Evolutionary conservation across 768 basidiomycete species (phyloP).

Genomic region (Lactarius pseudohatsudake): DNA sequence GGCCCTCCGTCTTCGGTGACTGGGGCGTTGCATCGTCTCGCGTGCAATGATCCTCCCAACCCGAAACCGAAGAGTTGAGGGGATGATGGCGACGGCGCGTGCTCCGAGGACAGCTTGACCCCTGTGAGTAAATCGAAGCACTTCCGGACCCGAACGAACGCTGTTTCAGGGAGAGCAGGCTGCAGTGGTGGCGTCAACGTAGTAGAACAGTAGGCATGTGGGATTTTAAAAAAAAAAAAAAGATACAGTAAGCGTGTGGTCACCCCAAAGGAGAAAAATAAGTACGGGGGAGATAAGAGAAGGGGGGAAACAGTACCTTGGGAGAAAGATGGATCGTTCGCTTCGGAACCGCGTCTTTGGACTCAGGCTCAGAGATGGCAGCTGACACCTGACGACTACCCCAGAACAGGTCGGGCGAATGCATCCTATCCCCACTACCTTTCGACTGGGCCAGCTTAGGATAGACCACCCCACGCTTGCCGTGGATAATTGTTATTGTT

Average conservation of each 20-base stretch:
- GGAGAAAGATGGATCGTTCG: not conserved
- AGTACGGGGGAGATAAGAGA: not conserved
- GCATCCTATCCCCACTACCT: constrained; percentile 36
- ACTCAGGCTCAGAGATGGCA: constrained; percentile 21
- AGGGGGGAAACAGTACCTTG: constrained; percentile 8
- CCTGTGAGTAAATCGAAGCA: constrained; percentile 4
- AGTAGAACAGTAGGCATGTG: not conserved
- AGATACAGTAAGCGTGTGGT: not conserved
- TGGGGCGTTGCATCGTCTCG: not conserved
- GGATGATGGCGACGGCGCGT: not conserved
- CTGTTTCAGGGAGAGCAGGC: not conserved
- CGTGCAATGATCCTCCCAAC: constrained; percentile 1
- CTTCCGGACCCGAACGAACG: not conserved
- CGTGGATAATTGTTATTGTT: constrained; percentile 6
- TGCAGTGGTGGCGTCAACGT: not conserved
- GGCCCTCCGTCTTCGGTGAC: not conserved
- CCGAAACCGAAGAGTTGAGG: constrained; percentile 3
- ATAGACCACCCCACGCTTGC: constrained; percentile 37
- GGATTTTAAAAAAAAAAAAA: too few relatives aligned
- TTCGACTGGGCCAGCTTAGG: constrained; percentile 45
- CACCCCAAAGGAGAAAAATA: not conserved
- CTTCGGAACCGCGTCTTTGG: constrained; percentile 12
- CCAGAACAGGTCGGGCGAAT: constrained; percentile 44
- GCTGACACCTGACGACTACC: constrained; percentile 34
- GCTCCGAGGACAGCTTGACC: constrained; percentile 9